Evolutionary conservation across 495 filamentous ascomycete genomes (phyloP).

Genomic region (Parmelia sp.): DNA sequence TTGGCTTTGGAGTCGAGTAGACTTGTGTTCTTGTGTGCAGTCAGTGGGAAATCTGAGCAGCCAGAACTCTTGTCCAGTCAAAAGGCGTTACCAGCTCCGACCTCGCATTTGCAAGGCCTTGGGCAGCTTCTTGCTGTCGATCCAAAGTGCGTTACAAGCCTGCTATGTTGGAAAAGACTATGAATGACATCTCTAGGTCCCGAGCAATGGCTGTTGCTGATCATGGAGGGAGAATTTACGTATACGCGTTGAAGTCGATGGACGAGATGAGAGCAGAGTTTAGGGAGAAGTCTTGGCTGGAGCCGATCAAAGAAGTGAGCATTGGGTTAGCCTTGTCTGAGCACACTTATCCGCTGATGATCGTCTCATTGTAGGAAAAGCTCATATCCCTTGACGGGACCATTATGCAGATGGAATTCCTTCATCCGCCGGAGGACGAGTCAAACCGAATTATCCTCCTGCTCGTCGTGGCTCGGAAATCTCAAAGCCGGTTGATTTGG

Average conservation of each 20-base stretch:
- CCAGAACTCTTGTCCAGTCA: conserved; percentile 55
- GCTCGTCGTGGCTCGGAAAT: conserved; percentile 56
- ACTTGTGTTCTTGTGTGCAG: conserved; percentile 64
- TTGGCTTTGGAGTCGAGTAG: conserved; percentile 64
- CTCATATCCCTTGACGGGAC: conserved; percentile 59
- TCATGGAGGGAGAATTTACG: conserved; percentile 47
- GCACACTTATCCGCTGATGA: not conserved
- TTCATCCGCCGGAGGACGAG: conserved; percentile 58
- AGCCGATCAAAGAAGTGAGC: conserved; percentile 28
- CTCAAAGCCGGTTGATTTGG: conserved; percentile 55
- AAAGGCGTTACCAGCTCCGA: conserved; percentile 50
- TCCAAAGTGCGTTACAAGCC: conserved; percentile 47
- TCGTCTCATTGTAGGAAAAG: conserved; percentile 37
- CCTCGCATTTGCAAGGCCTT: conserved; percentile 50
- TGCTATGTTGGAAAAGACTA: not conserved
- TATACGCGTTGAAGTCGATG: conserved; percentile 57
- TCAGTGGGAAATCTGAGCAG: conserved; percentile 35
- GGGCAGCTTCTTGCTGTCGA: conserved; percentile 81
- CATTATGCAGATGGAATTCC: conserved; percentile 81
- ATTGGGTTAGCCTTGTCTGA: not conserved
- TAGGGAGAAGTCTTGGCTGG: conserved; percentile 9
- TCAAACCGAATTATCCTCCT: conserved; percentile 67
- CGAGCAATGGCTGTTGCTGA: conserved; percentile 62
- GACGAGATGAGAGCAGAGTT: conserved; percentile 35
- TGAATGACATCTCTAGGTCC: conserved; percentile 40